Conservation (phyloP, 1,284 basidiomycete genomes). For the Ustilago trichophora region DNA sequence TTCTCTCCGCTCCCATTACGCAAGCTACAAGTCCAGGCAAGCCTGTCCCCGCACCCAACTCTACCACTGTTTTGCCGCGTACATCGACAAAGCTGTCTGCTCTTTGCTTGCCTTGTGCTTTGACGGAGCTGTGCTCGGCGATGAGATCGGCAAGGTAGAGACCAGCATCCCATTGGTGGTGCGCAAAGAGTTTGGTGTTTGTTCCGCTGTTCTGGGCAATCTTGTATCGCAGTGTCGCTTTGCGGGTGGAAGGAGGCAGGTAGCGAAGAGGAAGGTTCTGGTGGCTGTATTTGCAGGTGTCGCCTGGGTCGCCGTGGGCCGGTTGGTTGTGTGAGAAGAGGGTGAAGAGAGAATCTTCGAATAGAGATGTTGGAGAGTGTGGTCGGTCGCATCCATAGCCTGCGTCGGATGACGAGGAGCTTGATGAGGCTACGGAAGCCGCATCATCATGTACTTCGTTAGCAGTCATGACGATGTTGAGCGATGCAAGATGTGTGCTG, state of each 20-base stretch:
- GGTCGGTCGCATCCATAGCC: background rate
- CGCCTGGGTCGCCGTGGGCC: slow-evolving; percentile 57
- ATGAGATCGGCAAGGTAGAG: slow-evolving; percentile 54
- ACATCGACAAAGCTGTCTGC: slow-evolving; percentile 35
- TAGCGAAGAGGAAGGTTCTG: slow-evolving; percentile 38
- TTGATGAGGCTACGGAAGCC: slow-evolving; percentile 3
- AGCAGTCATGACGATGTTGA: background rate
- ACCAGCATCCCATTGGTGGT: slow-evolving; percentile 64
- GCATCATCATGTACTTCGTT: slow-evolving; percentile 2
- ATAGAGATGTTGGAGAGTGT: slow-evolving; percentile 39
- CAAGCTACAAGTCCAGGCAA: slow-evolving; percentile 51
- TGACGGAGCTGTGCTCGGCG: slow-evolving; percentile 16
- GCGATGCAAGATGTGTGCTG: background rate
- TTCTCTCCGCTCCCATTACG: slow-evolving; percentile 33
- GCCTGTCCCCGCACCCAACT: slow-evolving; percentile 61
- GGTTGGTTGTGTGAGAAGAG: slow-evolving; percentile 60
- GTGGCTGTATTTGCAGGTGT: slow-evolving; percentile 37
- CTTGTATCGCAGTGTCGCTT: slow-evolving; percentile 35
- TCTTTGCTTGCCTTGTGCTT: slow-evolving; percentile 2
- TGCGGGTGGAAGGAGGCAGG: background rate
- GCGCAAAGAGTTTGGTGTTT: slow-evolving; percentile 60
- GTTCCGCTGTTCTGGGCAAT: slow-evolving; percentile 46
- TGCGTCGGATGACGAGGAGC: background rate
- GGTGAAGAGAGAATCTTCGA: slow-evolving; percentile 58
- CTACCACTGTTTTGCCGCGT: slow-evolving; percentile 35